Percentiles rank a stretch among this genome's conserved stretches.
Conservation (phyloP, 805 yeast species). For the Yarrowia alimentaria region DNA sequence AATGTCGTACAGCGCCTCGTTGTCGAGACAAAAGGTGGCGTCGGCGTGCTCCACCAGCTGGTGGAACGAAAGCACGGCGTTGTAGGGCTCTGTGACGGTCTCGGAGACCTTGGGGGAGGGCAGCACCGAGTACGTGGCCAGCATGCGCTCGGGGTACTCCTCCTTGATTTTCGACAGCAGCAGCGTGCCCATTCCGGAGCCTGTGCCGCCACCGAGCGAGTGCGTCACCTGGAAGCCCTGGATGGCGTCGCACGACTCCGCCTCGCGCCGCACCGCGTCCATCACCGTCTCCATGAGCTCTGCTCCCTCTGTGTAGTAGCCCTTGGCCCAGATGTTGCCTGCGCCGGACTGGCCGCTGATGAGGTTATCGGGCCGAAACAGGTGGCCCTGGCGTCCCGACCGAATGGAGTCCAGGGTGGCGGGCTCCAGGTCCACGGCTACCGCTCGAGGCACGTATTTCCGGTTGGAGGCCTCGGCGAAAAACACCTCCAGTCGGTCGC, state of each 20-base stretch:
- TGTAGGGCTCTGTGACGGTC: slow-evolving; percentile 93
- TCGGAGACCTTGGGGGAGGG: slow-evolving; percentile 92
- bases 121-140: slow-evolving; percentile 94
- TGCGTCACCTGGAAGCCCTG: slow-evolving; percentile 94
- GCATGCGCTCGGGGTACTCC: slow-evolving; percentile 94
- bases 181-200: slow-evolving; percentile 95
- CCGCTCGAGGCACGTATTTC: slow-evolving; percentile 93
- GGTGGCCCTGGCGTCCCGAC: slow-evolving; percentile 71
- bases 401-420: slow-evolving; percentile 88
- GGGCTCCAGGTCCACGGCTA: slow-evolving; percentile 90
- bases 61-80: slow-evolving; percentile 88
- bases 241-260: slow-evolving; percentile 88
- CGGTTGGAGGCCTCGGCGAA: slow-evolving; percentile 77
- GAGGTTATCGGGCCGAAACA: slow-evolving; percentile 90
- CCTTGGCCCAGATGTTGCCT: slow-evolving; percentile 97
- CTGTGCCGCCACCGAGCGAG: slow-evolving; percentile 91
- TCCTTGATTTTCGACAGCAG: slow-evolving; percentile 83
- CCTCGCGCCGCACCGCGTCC: slow-evolving; percentile 91
- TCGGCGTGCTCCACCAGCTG: slow-evolving; percentile 90
- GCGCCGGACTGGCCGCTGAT: slow-evolving; percentile 92
- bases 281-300: slow-evolving; percentile 88
- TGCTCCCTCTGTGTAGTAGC: slow-evolving; percentile 96
- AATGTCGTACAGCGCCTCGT: slow-evolving; percentile 89
- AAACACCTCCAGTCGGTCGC: slow-evolving; percentile 69
- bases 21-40: slow-evolving; percentile 93